Conservation (phyloP, 768 basidiomycete species). For the Nidularia sp. region DNA sequence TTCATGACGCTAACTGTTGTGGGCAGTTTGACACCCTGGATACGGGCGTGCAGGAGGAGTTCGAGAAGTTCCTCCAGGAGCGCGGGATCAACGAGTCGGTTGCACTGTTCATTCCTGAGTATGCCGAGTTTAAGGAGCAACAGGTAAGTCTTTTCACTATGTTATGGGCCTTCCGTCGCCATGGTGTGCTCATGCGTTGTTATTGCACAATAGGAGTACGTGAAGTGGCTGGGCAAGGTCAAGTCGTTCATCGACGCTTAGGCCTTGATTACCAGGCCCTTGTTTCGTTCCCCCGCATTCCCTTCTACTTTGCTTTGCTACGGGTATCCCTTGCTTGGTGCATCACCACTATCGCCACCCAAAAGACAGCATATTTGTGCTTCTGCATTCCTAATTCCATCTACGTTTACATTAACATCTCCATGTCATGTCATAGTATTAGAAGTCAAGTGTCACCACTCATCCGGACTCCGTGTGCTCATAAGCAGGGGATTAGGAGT, state of each 20-base stretch:
- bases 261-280: too few species aligned
- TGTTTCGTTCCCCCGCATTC: too few species aligned
- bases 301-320: too few species aligned
- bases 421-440: too few species aligned
- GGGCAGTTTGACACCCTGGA: constrained; percentile 87
- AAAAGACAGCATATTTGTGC: too few species aligned
- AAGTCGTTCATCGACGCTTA: constrained; percentile 76
- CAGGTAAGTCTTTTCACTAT: constrained; percentile 46
- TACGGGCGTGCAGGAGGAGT: constrained; percentile 81
- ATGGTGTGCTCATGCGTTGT: constrained; percentile 5
- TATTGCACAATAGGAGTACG: constrained; percentile 72
- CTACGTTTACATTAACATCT: too few species aligned
- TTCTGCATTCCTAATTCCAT: too few species aligned
- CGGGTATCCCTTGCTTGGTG: too few species aligned
- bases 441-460: too few species aligned
- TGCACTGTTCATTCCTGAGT: constrained; percentile 86
- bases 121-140: constrained; percentile 90
- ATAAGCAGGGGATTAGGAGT: too few species aligned
- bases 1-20: neutral
- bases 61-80: constrained; percentile 86
- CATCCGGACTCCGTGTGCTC: too few species aligned
- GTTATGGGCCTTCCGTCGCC: neutral
- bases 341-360: too few species aligned
- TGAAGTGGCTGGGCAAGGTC: constrained; percentile 81
- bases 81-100: constrained; percentile 82